Percentiles rank a stretch among this genome's conserved stretches.
Conservation (phyloP, 106 monocot genomes). For the Vanilla planifolia region DNA sequence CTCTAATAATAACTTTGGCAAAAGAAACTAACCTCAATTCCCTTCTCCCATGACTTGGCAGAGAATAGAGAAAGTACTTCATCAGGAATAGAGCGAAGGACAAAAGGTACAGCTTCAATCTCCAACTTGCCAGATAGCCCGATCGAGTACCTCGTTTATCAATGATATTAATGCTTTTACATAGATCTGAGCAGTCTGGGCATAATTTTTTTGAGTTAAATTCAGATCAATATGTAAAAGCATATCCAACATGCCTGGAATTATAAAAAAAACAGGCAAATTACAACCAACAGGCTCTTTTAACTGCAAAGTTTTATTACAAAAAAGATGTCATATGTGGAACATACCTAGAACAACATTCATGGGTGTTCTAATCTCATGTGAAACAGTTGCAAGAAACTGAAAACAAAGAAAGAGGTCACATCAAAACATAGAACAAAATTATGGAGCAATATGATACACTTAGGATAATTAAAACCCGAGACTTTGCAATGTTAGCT, state of each 20-base stretch:
- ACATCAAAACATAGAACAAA: too few relatives aligned
- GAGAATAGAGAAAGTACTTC: conserved; percentile 89
- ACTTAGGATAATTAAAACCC: conserved; percentile 43
- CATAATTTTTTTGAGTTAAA: conserved; percentile 84
- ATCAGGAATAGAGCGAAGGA: conserved; percentile 73
- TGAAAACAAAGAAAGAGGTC: conserved; percentile 14
- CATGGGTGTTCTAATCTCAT: conserved; percentile 99
- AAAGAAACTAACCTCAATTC: conserved; percentile 62
- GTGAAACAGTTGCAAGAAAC: conserved; percentile 99
- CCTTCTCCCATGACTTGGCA: conserved; percentile 71
- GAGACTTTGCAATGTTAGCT: conserved; percentile 96
- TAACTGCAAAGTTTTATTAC: too few relatives aligned
- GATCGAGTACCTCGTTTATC: conserved; percentile 96
- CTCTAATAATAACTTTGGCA: background rate
- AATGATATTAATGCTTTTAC: conserved; percentile 87
- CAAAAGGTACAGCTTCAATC: conserved; percentile 84
- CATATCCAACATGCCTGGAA: conserved; percentile 98
- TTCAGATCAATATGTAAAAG: conserved; percentile 79
- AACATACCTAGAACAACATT: conserved; percentile 92
- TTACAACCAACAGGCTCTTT: background rate
- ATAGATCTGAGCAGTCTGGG: conserved; percentile 93
- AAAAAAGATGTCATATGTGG: too few relatives aligned
- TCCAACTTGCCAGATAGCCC: conserved; percentile 94
- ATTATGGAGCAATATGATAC: too few relatives aligned
- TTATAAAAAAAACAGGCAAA: background rate